Percentiles rank a stretch among this genome's conserved stretches.
Evolutionary conservation across 352 stramenopile species (phyloP).

Genomic region (Pythium aphanidermatum): DNA sequence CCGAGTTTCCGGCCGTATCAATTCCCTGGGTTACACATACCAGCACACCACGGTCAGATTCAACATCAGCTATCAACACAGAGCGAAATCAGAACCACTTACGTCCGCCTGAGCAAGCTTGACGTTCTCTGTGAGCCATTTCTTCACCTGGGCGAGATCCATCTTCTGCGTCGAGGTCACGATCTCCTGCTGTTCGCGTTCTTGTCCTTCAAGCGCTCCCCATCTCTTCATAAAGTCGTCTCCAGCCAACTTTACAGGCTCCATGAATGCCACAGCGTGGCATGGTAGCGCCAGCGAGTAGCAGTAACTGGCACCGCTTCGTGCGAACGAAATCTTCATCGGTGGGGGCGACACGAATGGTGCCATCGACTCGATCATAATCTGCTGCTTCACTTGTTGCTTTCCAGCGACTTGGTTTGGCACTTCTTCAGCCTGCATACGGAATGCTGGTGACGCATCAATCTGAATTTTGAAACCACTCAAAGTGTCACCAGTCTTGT

Average conservation of each 20-base stretch:
- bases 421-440: constrained; percentile 64
- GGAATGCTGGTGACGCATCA: constrained; percentile 33
- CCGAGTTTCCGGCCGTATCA: constrained; percentile 72
- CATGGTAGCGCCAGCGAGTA: constrained; percentile 80
- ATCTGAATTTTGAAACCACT: constrained; percentile 82
- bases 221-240: constrained; percentile 93
- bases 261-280: constrained; percentile 89
- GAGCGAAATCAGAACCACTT: background rate
- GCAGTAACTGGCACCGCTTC: constrained; percentile 50
- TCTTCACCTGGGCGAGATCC: constrained; percentile 73
- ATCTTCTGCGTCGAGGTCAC: constrained; percentile 75
- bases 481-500: constrained; percentile 81
- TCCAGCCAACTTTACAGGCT: constrained; percentile 85
- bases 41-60: background rate
- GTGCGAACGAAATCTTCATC: constrained; percentile 86
- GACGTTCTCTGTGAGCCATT: constrained; percentile 82
- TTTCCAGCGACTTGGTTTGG: constrained; percentile 70
- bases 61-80: background rate
- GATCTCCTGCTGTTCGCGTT: constrained; percentile 91
- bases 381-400: constrained; percentile 90
- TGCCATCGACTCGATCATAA: constrained; percentile 90
- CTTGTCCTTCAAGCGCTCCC: constrained; percentile 86
- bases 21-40: constrained; percentile 22
- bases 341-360: constrained; percentile 88
- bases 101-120: constrained; percentile 88